These are phyloP conservation scores for Lactifluus pinguis DNA, from an alignment of 768 basidiomycete genomes.

Conservation along the genomic window DNA sequence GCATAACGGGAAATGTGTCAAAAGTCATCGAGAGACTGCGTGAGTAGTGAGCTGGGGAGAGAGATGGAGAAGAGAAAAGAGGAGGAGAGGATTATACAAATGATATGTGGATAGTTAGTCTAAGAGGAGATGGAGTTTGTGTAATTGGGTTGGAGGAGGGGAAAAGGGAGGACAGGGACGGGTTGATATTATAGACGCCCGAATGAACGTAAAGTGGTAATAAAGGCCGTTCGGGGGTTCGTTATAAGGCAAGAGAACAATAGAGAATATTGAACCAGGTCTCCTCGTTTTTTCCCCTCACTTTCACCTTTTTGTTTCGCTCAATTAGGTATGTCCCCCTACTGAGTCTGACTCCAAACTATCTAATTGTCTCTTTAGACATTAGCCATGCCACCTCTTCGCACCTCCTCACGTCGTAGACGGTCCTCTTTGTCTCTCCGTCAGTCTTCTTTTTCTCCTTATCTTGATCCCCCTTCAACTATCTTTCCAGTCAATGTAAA, in stretches of 20 bases:
- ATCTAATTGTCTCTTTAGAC: conserved; percentile 1
- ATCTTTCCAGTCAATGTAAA: conserved; percentile 20
- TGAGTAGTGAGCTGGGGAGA: too few species aligned
- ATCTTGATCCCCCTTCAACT: background rate
- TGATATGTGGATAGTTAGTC: too few species aligned
- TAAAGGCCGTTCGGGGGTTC: background rate
- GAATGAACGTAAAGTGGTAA: background rate
- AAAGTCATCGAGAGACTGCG: background rate
- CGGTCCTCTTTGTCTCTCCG: conserved; percentile 19
- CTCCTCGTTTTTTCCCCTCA: background rate
- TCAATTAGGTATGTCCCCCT: conserved; percentile 14
- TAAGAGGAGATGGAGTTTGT: too few species aligned
- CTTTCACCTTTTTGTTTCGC: conserved; percentile 17
- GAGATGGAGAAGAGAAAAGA: background rate
- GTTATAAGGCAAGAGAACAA: conserved; percentile 20
- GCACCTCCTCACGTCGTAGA: conserved; percentile 17
- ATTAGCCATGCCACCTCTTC: conserved; percentile 17
- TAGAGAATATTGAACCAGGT: background rate
- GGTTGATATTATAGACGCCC: background rate
- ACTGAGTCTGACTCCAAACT: background rate
- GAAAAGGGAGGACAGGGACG: background rate
- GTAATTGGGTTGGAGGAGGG: background rate
- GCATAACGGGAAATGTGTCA: background rate
- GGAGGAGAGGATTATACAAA: background rate
- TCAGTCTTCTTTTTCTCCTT: background rate